Evolutionary conservation across 2,329 filamentous ascomycete genomes (phyloP).

Genomic region (Aspergillus spinulosporus): DNA sequence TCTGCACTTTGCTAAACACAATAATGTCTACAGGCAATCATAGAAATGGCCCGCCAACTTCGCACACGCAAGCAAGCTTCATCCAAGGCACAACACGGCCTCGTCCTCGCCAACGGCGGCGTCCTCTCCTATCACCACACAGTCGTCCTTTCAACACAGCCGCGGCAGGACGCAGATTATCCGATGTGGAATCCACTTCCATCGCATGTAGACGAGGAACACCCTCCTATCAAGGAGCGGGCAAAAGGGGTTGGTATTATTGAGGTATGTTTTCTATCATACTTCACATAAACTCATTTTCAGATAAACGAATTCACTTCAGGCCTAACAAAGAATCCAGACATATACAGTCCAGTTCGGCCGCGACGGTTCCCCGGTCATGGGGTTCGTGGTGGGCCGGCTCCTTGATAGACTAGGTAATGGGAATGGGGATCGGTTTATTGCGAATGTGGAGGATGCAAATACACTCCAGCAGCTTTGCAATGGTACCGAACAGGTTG

Average conservation of each 20-base stretch:
- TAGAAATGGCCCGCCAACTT: slow-evolving; percentile 25
- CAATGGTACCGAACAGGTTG: slow-evolving; percentile 2
- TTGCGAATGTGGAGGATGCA: slow-evolving; percentile 12
- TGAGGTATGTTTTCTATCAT: slow-evolving; percentile 46
- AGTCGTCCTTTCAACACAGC: slow-evolving; percentile 56
- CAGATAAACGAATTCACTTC: no score
- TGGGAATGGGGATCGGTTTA: not conserved
- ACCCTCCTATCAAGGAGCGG: slow-evolving; percentile 4
- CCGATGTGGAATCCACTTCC: slow-evolving; percentile 48
- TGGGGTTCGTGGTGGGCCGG: slow-evolving; percentile 55
- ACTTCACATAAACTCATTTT: not conserved
- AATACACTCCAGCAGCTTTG: slow-evolving; percentile 8
- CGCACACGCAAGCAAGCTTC: not conserved
- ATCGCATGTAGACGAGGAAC: slow-evolving; percentile 8
- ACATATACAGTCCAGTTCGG: slow-evolving; percentile 63
- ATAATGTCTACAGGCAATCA: no score
- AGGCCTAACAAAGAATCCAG: slow-evolving; percentile 31
- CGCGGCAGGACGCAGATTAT: slow-evolving; percentile 46
- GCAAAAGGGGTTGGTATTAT: slow-evolving; percentile 54
- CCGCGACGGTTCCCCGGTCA: slow-evolving; percentile 51
- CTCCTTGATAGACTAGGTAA: slow-evolving; percentile 32
- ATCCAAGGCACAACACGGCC: slow-evolving; percentile 37
- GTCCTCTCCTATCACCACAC: slow-evolving; percentile 66
- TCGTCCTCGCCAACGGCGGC: slow-evolving; percentile 67
- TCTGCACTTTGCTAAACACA: no score